Base-by-base conservation (phyloP, 345 rosid genomes). In the Heritiera fomes region DNA sequence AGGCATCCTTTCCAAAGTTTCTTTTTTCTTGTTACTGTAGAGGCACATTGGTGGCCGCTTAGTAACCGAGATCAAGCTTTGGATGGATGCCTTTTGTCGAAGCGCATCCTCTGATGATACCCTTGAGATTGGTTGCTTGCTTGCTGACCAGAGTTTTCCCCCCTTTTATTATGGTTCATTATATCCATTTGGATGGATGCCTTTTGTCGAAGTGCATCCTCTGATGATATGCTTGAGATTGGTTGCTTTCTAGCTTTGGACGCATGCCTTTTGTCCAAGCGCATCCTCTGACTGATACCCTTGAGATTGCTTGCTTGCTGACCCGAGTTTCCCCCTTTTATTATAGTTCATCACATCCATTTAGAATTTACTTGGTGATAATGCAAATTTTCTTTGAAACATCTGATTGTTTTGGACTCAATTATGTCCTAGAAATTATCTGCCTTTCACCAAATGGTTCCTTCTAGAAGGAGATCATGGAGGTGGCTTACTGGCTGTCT, bases 61-160 rank as follows among this genome's bases (percentile, higher is more conserved):
- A 13, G 68, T 72, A 34, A 58, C 67, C 77, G 34, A 7, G 61
- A 62, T 79, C 75, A 67, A 64, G 79, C 71, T 74, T 53, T 72
- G 60, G 77, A 58, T n/a, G 12, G 49, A 46, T 64, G 83, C 78
- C 84, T 85, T 73, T 3, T 82, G 90, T 82, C 0, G 90, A 80
- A 85, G 90, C 78, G 81, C 79, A 28, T 82, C 76, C 46, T 80
- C 78, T 88, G 90, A 32, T 83, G 90, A 86, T 80, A 73, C 55
- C 75, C 45, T 71, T 2, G 84, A 77, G 88, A 87, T 52, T 9
- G 87, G 88, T 82, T 67, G n/a, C 70, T 49, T 41, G 23, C 72
- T 72, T 10, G 18, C 89, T 85, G 87, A 87, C 89, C 87, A 73
- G 86, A 83, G 67, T 62, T 56, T 13, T 11, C 75, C 28, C 17